Conservation (phyloP, 2,329 filamentous ascomycete genomes). For the Lachnellula hyalina region DNA sequence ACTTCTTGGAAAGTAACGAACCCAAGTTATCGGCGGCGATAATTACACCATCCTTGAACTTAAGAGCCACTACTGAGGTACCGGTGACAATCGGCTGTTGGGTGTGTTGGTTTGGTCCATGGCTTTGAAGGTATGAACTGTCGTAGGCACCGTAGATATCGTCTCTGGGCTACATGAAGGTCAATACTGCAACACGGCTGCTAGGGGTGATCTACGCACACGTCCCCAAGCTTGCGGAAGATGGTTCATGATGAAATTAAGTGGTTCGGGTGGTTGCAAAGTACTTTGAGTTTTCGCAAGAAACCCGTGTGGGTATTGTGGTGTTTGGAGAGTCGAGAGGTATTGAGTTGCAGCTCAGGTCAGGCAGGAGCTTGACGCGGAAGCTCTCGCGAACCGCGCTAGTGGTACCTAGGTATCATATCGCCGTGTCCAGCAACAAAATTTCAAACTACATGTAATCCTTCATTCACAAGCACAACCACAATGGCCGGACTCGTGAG, state of each 20-base stretch:
- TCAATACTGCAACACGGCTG: constrained; percentile 31
- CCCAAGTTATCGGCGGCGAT: constrained; percentile 96
- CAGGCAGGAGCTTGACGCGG: constrained; percentile 21
- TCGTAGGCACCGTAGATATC: constrained; percentile 96
- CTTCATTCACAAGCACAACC: not conserved
- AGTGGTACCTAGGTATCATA: not conserved
- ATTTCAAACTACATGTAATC: not conserved
- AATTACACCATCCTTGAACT: constrained; percentile 94
- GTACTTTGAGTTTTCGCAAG: not conserved
- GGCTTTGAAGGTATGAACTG: constrained; percentile 70
- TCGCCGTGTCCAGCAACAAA: constrained; percentile 9
- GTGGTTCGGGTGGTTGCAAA: constrained; percentile 2
- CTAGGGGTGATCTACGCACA: constrained; percentile 42
- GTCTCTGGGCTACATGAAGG: constrained; percentile 71
- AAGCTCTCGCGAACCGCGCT: constrained; percentile 3
- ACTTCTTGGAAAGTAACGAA: constrained; percentile 35
- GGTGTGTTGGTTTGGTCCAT: constrained; percentile 75
- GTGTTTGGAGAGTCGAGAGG: constrained; percentile 5
- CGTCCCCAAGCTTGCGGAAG: constrained; percentile 68
- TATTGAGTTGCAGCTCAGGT: constrained; percentile 2
- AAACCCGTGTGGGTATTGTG: not conserved
- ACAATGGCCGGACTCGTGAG: constrained; percentile 33
- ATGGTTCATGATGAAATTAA: constrained; percentile 55
- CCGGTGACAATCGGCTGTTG: constrained; percentile 92
- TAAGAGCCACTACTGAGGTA: constrained; percentile 89